These are phyloP conservation scores for Angomonas ambiguus DNA, from an alignment of 208 protist species.

Conservation along the genomic window DNA sequence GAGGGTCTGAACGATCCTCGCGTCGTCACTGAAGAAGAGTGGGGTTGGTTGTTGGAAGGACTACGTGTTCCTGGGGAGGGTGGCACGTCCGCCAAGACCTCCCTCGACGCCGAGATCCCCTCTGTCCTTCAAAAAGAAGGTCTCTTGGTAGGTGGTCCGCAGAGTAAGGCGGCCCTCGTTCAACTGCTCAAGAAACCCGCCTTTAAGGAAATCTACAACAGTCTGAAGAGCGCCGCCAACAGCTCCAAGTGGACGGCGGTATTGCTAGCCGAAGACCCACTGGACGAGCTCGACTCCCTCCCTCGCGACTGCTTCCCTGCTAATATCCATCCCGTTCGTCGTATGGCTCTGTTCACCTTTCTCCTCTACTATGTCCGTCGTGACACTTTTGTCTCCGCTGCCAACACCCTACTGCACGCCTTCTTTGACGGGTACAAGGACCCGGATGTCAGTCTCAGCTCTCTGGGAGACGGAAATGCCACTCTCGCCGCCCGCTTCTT, in stretches of 20 bases:
- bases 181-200: conserved; percentile 47
- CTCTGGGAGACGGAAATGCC: background rate
- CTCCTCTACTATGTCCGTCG: conserved; percentile 72
- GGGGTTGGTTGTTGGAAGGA: conserved; percentile 46
- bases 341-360: conserved; percentile 52
- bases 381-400: conserved; percentile 66
- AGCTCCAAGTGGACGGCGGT: conserved; percentile 44
- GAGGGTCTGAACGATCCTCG: conserved; percentile 10
- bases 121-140: conserved; percentile 22
- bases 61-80: conserved; percentile 10
- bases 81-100: background rate
- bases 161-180: conserved; percentile 34
- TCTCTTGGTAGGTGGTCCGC: conserved; percentile 20
- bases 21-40: conserved; percentile 56
- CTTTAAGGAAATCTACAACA: conserved; percentile 56
- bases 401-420: conserved; percentile 43
- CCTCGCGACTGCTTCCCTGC: conserved; percentile 34
- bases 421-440: conserved; percentile 59
- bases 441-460: background rate
- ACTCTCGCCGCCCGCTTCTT: conserved; percentile 47
- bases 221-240: conserved; percentile 31
- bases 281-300: conserved; percentile 31
- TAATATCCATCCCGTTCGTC: conserved; percentile 28
- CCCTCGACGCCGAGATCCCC: background rate
- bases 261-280: conserved; percentile 37